Evolutionary conservation across 2,329 filamentous ascomycete species (phyloP).

Genomic region (Neurospora sp.): DNA sequence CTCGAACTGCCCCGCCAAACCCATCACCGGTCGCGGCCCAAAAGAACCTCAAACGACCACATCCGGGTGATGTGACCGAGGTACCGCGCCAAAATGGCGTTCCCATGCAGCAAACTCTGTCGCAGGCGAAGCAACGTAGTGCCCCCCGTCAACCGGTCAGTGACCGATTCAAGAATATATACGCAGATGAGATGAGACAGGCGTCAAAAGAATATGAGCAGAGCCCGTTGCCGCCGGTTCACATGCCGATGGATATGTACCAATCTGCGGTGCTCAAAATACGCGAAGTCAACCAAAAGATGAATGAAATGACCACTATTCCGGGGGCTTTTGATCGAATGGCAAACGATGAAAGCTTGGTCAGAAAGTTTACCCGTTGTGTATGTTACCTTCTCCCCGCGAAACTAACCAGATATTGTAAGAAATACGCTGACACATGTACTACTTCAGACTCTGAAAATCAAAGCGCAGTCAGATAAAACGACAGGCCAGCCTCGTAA

Average conservation of each 20-base stretch:
- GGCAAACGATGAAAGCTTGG: background rate
- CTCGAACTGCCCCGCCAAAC: conserved; percentile 26
- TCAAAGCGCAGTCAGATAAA: background rate
- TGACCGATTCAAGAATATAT: background rate
- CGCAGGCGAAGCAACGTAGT: background rate
- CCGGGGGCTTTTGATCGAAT: background rate
- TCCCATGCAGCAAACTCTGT: conserved; percentile 12
- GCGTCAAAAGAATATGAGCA: background rate
- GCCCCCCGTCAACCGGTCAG: background rate
- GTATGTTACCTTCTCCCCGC: conserved; percentile 8
- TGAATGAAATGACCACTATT: background rate
- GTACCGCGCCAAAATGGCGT: conserved; percentile 15
- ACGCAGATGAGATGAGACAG: background rate
- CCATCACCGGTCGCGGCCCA: conserved; percentile 28
- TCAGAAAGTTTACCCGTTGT: background rate
- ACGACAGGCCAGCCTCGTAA: background rate
- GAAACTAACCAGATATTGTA: background rate
- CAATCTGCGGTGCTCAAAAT: background rate
- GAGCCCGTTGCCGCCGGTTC: background rate
- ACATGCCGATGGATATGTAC: background rate
- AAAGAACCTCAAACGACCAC: conserved; percentile 43
- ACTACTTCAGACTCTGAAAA: conserved; percentile 19
- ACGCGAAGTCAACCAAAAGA: background rate
- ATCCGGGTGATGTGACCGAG: conserved; percentile 34
- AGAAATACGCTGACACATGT: conserved; percentile 8